Conservation (phyloP, 31 red algal species). For the Odonthalia washingtoniensis region DNA sequence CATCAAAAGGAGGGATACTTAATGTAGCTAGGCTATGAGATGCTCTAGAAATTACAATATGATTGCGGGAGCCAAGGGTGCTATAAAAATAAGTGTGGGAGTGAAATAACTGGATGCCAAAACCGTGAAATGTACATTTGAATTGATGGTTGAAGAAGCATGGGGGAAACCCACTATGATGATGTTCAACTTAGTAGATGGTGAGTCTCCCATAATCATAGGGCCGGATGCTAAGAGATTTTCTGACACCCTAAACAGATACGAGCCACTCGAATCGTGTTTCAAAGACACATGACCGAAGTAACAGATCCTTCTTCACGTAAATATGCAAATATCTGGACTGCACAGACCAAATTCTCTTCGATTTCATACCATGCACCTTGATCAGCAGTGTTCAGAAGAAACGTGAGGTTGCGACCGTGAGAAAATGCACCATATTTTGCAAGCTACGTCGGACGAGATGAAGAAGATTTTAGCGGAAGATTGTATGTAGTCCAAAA, state of each 20-base stretch:
- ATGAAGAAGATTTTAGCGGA: constrained; percentile 24
- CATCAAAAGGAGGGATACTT: too few species aligned
- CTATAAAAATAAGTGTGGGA: too few species aligned
- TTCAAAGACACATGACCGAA: background rate
- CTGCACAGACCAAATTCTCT: background rate
- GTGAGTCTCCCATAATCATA: background rate
- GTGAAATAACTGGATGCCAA: too few species aligned
- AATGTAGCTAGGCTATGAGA: too few species aligned
- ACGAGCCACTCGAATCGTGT: background rate
- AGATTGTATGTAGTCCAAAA: background rate
- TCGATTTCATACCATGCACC: background rate
- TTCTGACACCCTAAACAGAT: background rate
- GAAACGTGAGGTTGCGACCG: background rate
- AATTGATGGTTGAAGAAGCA: background rate
- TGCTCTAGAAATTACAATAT: too few species aligned
- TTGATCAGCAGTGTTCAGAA: background rate
- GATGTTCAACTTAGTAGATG: too few species aligned
- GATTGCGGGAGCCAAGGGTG: too few species aligned
- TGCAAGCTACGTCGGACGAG: constrained; percentile 15
- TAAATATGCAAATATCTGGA: background rate
- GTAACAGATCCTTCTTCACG: background rate
- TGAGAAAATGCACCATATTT: constrained; percentile 28
- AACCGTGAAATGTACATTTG: too few species aligned
- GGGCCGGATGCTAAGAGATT: background rate
- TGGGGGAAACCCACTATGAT: background rate